These are phyloP conservation scores for Paragyromitra xinjiangensis DNA, from an alignment of 495 filamentous ascomycete species.

Conservation along the genomic window DNA sequence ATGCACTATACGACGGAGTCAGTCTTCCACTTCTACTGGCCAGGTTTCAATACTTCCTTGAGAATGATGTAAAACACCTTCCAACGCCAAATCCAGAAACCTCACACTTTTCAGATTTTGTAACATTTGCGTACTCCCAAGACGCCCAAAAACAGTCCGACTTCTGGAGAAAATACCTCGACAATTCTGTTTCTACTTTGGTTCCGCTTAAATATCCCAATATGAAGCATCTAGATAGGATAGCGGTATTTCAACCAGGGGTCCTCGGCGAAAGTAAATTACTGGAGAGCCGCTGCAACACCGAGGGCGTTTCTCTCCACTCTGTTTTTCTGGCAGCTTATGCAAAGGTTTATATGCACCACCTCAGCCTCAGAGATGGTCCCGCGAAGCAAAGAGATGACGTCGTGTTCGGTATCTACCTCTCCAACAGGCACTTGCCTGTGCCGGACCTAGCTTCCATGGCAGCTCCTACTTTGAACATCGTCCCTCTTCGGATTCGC, in stretches of 20 bases:
- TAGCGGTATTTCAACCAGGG: slow-evolving; percentile 61
- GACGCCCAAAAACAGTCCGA: slow-evolving; percentile 47
- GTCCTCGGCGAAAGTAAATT: slow-evolving; percentile 30
- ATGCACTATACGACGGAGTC: slow-evolving; percentile 70
- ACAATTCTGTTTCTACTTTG: slow-evolving; percentile 39
- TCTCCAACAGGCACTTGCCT: slow-evolving; percentile 65
- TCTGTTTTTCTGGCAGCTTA: slow-evolving; percentile 64
- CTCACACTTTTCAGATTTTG: slow-evolving; percentile 52
- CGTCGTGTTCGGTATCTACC: slow-evolving; percentile 66
- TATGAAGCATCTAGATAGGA: slow-evolving; percentile 40
- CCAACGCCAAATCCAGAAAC: slow-evolving; percentile 26
- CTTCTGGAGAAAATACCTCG: slow-evolving; percentile 69
- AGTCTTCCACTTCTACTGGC: slow-evolving; percentile 64
- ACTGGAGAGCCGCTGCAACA: slow-evolving; percentile 58
- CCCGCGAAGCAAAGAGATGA: slow-evolving; percentile 50
- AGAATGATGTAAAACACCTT: slow-evolving; percentile 39
- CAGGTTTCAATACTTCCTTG: slow-evolving; percentile 61
- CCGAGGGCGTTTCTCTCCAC: slow-evolving; percentile 62
- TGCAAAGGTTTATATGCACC: slow-evolving; percentile 60
- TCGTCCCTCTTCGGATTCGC: slow-evolving; percentile 63
- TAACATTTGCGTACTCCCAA: slow-evolving; percentile 51
- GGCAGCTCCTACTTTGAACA: slow-evolving; percentile 64
- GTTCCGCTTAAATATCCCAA: slow-evolving; percentile 35
- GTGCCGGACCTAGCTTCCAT: slow-evolving; percentile 58
- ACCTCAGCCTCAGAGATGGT: slow-evolving; percentile 37